Conservation (phyloP, 768 basidiomycete genomes). For the Collybia sordida region DNA sequence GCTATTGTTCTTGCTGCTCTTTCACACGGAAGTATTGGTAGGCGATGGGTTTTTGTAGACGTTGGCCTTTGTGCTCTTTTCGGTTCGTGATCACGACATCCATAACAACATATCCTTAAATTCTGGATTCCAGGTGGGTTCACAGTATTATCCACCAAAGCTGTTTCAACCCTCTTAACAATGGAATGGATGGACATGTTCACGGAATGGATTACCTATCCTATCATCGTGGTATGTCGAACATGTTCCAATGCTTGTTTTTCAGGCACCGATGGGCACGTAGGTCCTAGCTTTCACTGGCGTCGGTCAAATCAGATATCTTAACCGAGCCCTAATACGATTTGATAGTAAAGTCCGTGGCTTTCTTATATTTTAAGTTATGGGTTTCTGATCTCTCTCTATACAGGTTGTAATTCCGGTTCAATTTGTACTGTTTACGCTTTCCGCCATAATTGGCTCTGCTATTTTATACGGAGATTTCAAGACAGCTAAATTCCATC, state of each 20-base stretch:
- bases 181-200: slow-evolving; percentile 77
- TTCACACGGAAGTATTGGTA: slow-evolving; percentile 64
- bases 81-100: slow-evolving; percentile 39
- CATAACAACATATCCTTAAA: background rate
- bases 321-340: slow-evolving; percentile 85
- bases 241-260: background rate
- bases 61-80: slow-evolving; percentile 86
- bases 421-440: slow-evolving; percentile 93
- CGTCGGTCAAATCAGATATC: slow-evolving; percentile 80
- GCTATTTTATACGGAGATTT: slow-evolving; percentile 96
- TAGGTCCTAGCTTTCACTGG: slow-evolving; percentile 75
- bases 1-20: slow-evolving; percentile 62
- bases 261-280: slow-evolving; percentile 8
- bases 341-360: slow-evolving; percentile 84
- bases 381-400: background rate
- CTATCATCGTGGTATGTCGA: slow-evolving; percentile 59
- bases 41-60: slow-evolving; percentile 77
- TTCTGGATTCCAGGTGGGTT: slow-evolving; percentile 65
- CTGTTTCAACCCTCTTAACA: slow-evolving; percentile 82
- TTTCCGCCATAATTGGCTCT: slow-evolving; percentile 90
- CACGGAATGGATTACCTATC: slow-evolving; percentile 80
- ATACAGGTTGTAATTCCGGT: slow-evolving; percentile 84
- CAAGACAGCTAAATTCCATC: slow-evolving; percentile 74
- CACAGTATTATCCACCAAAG: slow-evolving; percentile 93
- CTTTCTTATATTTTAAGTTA: background rate